These are phyloP conservation scores for Thraustotheca clavata DNA, from an alignment of 352 stramenopile species.

Conservation along the genomic window DNA sequence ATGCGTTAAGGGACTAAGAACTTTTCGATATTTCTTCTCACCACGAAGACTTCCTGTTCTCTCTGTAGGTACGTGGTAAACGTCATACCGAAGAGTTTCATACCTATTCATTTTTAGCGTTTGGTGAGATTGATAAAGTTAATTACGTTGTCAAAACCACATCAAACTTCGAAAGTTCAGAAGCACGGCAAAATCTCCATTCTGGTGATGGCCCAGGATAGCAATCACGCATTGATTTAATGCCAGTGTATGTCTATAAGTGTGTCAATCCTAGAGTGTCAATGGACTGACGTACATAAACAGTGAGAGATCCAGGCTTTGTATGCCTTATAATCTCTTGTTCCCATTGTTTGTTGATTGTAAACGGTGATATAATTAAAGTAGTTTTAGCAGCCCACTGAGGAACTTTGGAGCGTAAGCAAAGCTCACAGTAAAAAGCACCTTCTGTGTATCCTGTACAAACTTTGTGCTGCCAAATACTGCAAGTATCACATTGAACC, in stretches of 20 bases:
- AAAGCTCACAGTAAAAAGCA: slow-evolving; percentile 57
- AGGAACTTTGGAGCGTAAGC: slow-evolving; percentile 34
- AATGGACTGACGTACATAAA: slow-evolving; percentile 27
- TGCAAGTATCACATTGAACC: slow-evolving; percentile 43
- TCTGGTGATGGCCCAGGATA: slow-evolving; percentile 32
- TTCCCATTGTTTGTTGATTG: slow-evolving; percentile 88
- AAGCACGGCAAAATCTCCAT: slow-evolving; percentile 46
- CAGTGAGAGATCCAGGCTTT: slow-evolving; percentile 31
- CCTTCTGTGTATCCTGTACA: slow-evolving; percentile 35
- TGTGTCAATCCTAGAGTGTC: background rate
- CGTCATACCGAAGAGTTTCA: slow-evolving; percentile 69
- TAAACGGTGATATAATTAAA: slow-evolving; percentile 88
- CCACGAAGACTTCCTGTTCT: slow-evolving; percentile 35
- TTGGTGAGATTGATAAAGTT: background rate
- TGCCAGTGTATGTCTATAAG: slow-evolving; percentile 36
- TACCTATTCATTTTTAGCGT: slow-evolving; percentile 33
- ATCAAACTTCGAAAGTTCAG: slow-evolving; percentile 70
- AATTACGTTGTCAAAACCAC: slow-evolving; percentile 82
- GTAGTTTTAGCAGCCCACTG: slow-evolving; percentile 59
- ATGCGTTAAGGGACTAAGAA: slow-evolving; percentile 80
- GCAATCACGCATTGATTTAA: slow-evolving; percentile 35
- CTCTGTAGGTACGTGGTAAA: slow-evolving; percentile 57
- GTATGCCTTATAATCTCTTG: slow-evolving; percentile 81
- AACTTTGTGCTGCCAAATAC: slow-evolving; percentile 51
- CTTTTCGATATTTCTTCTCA: slow-evolving; percentile 71